Conservation (phyloP, 1,284 basidiomycete genomes). For the Vanrija sp. region DNA sequence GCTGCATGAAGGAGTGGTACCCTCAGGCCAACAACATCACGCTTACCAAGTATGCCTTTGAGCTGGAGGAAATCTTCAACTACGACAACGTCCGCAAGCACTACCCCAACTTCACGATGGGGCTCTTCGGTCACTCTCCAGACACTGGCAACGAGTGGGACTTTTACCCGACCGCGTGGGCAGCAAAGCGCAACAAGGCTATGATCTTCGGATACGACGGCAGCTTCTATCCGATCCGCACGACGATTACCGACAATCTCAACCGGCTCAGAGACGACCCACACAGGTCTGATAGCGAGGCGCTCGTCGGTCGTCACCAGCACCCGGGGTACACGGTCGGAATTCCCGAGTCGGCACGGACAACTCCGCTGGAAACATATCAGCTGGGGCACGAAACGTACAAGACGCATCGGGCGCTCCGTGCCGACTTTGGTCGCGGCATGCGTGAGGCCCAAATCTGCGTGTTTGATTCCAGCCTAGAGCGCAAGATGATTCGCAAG, state of each 20-base stretch:
- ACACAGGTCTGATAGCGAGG: neutral
- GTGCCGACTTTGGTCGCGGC: conserved; percentile 42
- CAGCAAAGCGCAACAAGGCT: conserved; percentile 31
- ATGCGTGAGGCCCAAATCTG: conserved; percentile 46
- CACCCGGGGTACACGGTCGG: conserved; percentile 45
- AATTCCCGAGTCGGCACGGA: conserved; percentile 22
- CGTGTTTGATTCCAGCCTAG: conserved; percentile 48
- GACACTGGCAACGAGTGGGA: conserved; percentile 50
- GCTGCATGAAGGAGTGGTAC: conserved; percentile 47
- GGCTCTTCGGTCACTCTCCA: conserved; percentile 46
- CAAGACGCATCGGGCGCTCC: conserved; percentile 28
- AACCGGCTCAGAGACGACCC: conserved; percentile 5
- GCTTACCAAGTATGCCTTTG: conserved; percentile 49
- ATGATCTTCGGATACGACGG: conserved; percentile 47
- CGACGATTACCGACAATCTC: conserved; percentile 33
- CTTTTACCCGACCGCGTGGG: conserved; percentile 44
- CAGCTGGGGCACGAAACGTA: conserved; percentile 34
- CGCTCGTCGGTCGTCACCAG: conserved; percentile 30
- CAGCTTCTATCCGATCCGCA: conserved; percentile 47
- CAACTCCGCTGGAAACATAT: conserved; percentile 42
- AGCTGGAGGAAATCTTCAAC: conserved; percentile 46
- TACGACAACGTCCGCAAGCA: conserved; percentile 29
- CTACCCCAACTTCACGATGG: conserved; percentile 41
- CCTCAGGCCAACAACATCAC: conserved; percentile 48
- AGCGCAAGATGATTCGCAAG: conserved; percentile 48